A percentile compares a stretch with the other conserved stretches of the same genome.
These are phyloP conservation scores for Aureobasidium sp. DNA, from an alignment of 2,329 filamentous ascomycete species.

Conservation along the genomic window DNA sequence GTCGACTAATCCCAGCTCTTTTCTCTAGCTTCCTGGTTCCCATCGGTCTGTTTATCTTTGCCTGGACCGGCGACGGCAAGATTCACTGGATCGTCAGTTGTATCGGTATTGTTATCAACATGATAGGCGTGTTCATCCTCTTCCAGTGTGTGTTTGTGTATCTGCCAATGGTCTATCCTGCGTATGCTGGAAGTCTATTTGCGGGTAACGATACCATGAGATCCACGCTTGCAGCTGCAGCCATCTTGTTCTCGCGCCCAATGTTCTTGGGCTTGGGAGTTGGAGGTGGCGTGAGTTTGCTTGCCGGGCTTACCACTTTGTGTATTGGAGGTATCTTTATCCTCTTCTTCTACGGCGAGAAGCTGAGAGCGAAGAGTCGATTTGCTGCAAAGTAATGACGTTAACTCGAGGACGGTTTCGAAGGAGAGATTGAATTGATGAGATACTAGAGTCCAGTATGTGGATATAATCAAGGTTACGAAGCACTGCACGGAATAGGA, in stretches of 20 bases:
- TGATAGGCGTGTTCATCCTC: constrained; percentile 41
- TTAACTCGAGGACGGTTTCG: too few relatives aligned
- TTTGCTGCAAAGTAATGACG: constrained; percentile 25
- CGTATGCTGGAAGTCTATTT: constrained; percentile 62
- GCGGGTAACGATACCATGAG: constrained; percentile 67
- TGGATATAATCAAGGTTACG: too few relatives aligned
- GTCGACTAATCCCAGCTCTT: constrained; percentile 37
- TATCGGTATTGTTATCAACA: constrained; percentile 46
- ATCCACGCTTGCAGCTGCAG: constrained; percentile 63
- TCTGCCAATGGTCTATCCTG: constrained; percentile 41
- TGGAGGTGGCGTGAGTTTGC: constrained; percentile 60
- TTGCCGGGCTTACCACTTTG: constrained; percentile 49
- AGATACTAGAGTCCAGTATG: not conserved
- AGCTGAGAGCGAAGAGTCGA: constrained; percentile 43
- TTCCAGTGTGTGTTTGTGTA: constrained; percentile 48
- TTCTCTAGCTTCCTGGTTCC: constrained; percentile 34
- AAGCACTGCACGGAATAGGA: not conserved
- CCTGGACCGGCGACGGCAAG: constrained; percentile 33
- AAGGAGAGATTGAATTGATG: too few relatives aligned
- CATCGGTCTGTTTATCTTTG: constrained; percentile 38
- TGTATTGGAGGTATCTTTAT: constrained; percentile 54
- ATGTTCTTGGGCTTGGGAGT: constrained; percentile 67
- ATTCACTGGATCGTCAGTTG: constrained; percentile 47
- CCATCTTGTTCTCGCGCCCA: constrained; percentile 66
- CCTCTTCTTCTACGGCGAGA: constrained; percentile 64